Evolutionary conservation across 2,329 filamentous ascomycete species (phyloP).

Genomic region (Fusarium newnesense): DNA sequence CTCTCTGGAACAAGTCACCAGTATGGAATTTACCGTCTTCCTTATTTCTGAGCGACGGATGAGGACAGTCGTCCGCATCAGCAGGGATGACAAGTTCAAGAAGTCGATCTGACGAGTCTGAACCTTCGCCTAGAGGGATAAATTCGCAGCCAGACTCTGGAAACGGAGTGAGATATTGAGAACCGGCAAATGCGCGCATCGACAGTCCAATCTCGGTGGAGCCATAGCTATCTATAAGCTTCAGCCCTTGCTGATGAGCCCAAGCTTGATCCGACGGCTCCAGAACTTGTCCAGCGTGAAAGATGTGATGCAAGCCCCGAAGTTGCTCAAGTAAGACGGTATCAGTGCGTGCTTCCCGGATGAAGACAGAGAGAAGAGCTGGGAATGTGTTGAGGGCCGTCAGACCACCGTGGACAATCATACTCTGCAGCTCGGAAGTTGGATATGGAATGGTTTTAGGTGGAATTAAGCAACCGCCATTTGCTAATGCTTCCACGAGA

Average conservation of each 20-base stretch:
- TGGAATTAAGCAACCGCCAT: background rate
- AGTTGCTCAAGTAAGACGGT: background rate
- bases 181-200: background rate
- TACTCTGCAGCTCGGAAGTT: background rate
- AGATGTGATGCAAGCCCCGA: background rate
- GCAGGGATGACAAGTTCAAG: constrained; percentile 1
- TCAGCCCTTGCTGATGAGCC: background rate
- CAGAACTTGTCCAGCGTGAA: background rate
- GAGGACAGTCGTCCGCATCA: constrained; percentile 4
- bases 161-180: background rate
- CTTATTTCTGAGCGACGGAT: background rate
- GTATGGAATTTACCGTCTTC: background rate
- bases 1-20: constrained; percentile 2
- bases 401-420: constrained; percentile 4
- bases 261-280: background rate
- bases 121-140: background rate
- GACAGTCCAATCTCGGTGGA: constrained; percentile 4
- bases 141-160: background rate
- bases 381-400: background rate
- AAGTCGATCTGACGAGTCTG: background rate
- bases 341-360: background rate
- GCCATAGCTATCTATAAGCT: background rate
- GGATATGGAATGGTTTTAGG: background rate
- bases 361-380: background rate
- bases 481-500: background rate